These are phyloP conservation scores for Penicillium sp. DNA, from an alignment of 2,329 filamentous ascomycete genomes.

Conservation along the genomic window DNA sequence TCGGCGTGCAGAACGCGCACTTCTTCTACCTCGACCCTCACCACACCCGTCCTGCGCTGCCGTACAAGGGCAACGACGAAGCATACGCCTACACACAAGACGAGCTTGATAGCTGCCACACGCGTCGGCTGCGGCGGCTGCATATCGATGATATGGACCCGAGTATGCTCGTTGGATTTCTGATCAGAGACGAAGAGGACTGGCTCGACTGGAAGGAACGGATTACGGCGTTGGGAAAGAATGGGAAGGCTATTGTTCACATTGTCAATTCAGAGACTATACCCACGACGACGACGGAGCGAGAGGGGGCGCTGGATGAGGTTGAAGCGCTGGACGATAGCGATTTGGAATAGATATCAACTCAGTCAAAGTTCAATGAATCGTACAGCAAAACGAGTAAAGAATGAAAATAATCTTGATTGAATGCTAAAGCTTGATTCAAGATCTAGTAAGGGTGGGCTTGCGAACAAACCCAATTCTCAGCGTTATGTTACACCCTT, in stretches of 20 bases:
- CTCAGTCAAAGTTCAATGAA: background rate
- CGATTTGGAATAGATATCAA: constrained; percentile 1
- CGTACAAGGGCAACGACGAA: constrained; percentile 52
- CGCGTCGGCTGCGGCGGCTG: constrained; percentile 73
- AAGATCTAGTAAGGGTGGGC: constrained; percentile 30
- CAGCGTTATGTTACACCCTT: constrained; percentile 45
- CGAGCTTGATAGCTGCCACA: constrained; percentile 82
- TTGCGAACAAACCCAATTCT: constrained; percentile 31
- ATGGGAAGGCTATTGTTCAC: constrained; percentile 81
- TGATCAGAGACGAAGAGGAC: constrained; percentile 77
- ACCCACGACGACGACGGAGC: constrained; percentile 52
- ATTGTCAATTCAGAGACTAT: constrained; percentile 68
- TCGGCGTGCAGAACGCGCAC: constrained; percentile 67
- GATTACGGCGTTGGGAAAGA: constrained; percentile 60
- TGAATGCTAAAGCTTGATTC: constrained; percentile 31
- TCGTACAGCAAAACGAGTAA: background rate
- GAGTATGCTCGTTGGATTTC: constrained; percentile 92
- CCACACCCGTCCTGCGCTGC: constrained; percentile 71
- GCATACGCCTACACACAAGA: constrained; percentile 53
- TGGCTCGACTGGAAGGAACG: constrained; percentile 77
- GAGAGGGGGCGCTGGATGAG: constrained; percentile 76
- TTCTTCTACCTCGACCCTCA: constrained; percentile 97
- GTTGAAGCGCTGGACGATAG: constrained; percentile 76
- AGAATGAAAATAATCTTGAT: background rate
- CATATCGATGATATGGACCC: constrained; percentile 93